phyloP scores from a whole-genome alignment of 2,329 filamentous ascomycete species.

The Aspergillus felis region DNA sequence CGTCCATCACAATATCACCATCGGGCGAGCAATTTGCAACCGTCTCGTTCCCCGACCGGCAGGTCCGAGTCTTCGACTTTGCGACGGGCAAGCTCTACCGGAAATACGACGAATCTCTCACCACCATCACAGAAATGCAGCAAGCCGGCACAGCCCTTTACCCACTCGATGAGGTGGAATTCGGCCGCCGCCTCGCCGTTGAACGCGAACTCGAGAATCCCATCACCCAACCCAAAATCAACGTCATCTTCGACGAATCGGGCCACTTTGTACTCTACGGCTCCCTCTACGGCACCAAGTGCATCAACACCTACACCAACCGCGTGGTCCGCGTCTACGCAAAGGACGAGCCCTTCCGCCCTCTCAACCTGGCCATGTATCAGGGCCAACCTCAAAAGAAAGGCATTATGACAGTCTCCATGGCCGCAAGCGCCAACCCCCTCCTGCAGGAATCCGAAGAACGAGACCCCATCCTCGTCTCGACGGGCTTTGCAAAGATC shows the following conservation, averaged over 20 bases:
- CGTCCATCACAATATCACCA: conserved; percentile 79
- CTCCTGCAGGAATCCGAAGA: conserved; percentile 87
- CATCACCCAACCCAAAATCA: conserved; percentile 65
- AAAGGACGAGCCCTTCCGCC: conserved; percentile 80
- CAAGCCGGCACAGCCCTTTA: conserved; percentile 80
- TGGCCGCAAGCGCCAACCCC: conserved; percentile 94
- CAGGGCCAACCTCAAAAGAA: conserved; percentile 96
- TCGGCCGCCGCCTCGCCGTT: conserved; percentile 78
- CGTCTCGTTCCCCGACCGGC: conserved; percentile 88
- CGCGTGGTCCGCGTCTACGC: conserved; percentile 86
- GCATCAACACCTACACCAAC: conserved; percentile 94
- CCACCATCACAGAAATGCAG: conserved; percentile 89
- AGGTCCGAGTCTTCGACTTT: conserved; percentile 92
- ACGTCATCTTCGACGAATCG: conserved; percentile 93
- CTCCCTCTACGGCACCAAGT: conserved; percentile 86
- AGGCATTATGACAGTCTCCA: conserved; percentile 85
- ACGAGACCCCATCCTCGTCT: conserved; percentile 82
- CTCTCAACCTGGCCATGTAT: conserved; percentile 80
- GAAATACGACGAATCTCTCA: conserved; percentile 91
- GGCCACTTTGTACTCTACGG: conserved; percentile 94
- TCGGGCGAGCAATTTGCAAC: conserved; percentile 81
- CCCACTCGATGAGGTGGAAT: conserved; percentile 85
- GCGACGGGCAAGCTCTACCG: conserved; percentile 80
- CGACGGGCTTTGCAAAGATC: conserved; percentile 78
- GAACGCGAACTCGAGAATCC: conserved; percentile 81